Evolutionary conservation across 2,329 filamentous ascomycete species (phyloP).

Genomic region (Neonectria faginata): DNA sequence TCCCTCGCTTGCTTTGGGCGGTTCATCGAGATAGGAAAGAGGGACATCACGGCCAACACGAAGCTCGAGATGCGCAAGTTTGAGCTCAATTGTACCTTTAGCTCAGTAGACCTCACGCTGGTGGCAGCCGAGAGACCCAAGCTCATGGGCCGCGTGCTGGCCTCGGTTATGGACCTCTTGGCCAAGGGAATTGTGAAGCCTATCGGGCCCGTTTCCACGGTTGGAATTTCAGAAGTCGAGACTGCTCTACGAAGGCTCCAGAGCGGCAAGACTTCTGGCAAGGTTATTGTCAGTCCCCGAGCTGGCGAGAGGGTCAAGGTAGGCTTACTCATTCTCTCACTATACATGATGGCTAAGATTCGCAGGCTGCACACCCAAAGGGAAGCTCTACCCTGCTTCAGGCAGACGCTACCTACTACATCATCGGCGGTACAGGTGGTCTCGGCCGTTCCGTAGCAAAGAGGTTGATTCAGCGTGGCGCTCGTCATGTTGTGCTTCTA

Average conservation of each 20-base stretch:
- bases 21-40: conserved; percentile 52
- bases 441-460: conserved; percentile 62
- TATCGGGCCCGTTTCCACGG: conserved; percentile 50
- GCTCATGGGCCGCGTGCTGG: conserved; percentile 54
- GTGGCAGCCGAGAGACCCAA: conserved; percentile 57
- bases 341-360: too few relatives aligned
- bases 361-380: too few relatives aligned
- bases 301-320: conserved; percentile 56
- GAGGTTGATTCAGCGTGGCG: conserved; percentile 63
- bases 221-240: conserved; percentile 55
- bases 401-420: conserved; percentile 59
- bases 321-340: background rate
- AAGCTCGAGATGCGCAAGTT: conserved; percentile 51
- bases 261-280: conserved; percentile 53
- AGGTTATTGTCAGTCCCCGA: conserved; percentile 58
- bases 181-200: conserved; percentile 50
- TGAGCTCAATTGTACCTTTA: conserved; percentile 28
- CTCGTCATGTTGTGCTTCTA: conserved; percentile 60
- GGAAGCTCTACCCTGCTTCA: too few relatives aligned
- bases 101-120: conserved; percentile 33
- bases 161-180: conserved; percentile 53
- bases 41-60: conserved; percentile 42
- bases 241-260: conserved; percentile 53
- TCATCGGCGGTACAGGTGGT: conserved; percentile 65
- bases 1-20: conserved; percentile 49